Evolutionary conservation across 495 filamentous ascomycete species (phyloP).

Genomic region (Aspergillus conjunctus): DNA sequence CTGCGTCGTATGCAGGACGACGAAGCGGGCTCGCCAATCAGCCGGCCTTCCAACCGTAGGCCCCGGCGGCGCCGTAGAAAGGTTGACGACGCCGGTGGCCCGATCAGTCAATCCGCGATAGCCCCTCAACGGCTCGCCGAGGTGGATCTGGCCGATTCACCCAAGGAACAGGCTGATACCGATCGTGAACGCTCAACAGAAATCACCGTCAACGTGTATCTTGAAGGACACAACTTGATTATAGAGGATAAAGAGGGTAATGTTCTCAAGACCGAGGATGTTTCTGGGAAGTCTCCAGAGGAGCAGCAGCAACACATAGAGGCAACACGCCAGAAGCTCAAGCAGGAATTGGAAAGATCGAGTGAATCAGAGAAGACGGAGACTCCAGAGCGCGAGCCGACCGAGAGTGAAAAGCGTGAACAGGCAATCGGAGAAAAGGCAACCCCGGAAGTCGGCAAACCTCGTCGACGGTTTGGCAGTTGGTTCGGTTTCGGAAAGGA

Average conservation of each 20-base stretch:
- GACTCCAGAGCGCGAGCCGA: slow-evolving; percentile 41
- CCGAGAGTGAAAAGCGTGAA: slow-evolving; percentile 48
- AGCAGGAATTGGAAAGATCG: slow-evolving; percentile 48
- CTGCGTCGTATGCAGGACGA: slow-evolving; percentile 80
- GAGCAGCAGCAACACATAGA: slow-evolving; percentile 57
- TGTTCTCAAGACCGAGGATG: slow-evolving; percentile 63
- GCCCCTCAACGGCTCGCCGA: slow-evolving; percentile 62
- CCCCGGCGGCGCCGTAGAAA: slow-evolving; percentile 68
- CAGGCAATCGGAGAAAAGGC: slow-evolving; percentile 35
- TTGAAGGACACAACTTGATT: slow-evolving; percentile 81
- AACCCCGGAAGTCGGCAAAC: slow-evolving; percentile 36
- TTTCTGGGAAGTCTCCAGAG: slow-evolving; percentile 42
- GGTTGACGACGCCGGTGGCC: slow-evolving; percentile 78
- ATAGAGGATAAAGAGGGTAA: slow-evolving; percentile 89
- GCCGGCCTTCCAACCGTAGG: slow-evolving; percentile 62
- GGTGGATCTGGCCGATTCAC: slow-evolving; percentile 23
- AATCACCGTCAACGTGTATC: slow-evolving; percentile 64
- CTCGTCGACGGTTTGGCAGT: slow-evolving; percentile 37
- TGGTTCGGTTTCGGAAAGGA: slow-evolving; percentile 48
- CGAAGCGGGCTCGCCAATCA: slow-evolving; percentile 57
- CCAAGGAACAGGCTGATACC: slow-evolving; percentile 34
- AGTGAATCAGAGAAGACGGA: slow-evolving; percentile 41
- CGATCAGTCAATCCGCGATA: slow-evolving; percentile 89
- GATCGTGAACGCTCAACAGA: slow-evolving; percentile 39
- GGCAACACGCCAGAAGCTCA: slow-evolving; percentile 60